phyloP scores from a whole-genome alignment of 345 rosid genomes.

The Heritiera fomes region DNA sequence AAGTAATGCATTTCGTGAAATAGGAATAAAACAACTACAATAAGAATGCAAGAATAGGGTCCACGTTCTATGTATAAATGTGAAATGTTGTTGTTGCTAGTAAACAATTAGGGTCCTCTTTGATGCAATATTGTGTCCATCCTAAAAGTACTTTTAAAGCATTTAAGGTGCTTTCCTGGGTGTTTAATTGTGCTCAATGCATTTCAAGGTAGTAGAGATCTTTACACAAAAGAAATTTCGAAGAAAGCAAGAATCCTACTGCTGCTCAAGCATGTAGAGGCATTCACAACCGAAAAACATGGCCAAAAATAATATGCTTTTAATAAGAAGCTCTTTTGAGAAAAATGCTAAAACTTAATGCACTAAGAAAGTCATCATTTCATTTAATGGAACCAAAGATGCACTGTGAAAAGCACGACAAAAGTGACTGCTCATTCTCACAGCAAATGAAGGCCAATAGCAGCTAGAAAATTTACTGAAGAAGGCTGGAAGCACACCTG shows the following conservation, averaged over 20 bases:
- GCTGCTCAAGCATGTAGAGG: not conserved
- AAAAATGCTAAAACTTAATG: not conserved
- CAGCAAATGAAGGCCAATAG: not conserved
- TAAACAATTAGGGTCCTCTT: not conserved
- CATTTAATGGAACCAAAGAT: not conserved
- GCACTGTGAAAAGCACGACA: not conserved
- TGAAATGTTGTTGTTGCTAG: not conserved
- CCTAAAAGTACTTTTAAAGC: not conserved
- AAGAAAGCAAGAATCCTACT: not conserved
- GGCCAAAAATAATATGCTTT: not conserved
- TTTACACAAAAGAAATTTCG: not conserved
- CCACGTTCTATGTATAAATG: not conserved
- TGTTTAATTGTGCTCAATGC: conserved; percentile 14
- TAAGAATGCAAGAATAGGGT: not conserved
- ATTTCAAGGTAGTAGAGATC: not conserved
- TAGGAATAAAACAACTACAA: not conserved
- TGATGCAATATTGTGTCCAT: not conserved
- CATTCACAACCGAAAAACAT: not conserved
- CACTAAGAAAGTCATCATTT: conserved; percentile 3
- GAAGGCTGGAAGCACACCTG: not conserved
- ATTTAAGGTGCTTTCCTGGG: conserved; percentile 6
- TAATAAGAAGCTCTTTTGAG: not conserved
- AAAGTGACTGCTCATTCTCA: not conserved
- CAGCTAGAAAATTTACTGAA: not conserved
- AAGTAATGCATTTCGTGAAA: not conserved